Base-by-base conservation (phyloP, 2,329 filamentous ascomycete species). In the Fusarium equiseti region DNA sequence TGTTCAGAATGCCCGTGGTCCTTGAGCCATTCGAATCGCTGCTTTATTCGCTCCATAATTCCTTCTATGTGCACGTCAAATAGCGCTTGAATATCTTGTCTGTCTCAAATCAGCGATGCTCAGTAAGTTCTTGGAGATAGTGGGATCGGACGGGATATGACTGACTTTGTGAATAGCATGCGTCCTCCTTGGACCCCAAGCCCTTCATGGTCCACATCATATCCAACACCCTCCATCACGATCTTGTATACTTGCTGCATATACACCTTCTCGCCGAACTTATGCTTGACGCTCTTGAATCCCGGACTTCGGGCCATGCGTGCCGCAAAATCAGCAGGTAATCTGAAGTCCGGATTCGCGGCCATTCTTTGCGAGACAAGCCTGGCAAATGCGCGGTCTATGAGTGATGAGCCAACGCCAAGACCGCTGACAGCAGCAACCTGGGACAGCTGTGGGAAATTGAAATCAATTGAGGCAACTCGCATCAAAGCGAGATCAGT, bases 251-350 rank as follows among this genome's bases (percentile, higher is more conserved):
- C 71, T 1, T 77, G 71, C 16, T 81, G 79, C 71, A 81, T 80
- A 22, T 81, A 83, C 1, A 81, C 82, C 15, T 73, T 79, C 59
- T 85, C 81, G 4, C 83, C 84, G 69, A 86, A 85, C 66, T 80
- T 81, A 60, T 81, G 79, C 57, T 81, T 81, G 10, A 79, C 69
- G 6, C 76, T 81, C 53, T 75, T 77, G 57, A 82, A 83, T 15
- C 79, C 78, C 8, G 81, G 78, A 22, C 81, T 79, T 51, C 77
- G 78, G 11, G 79, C 77, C 72, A 85, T 77, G 2, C 78, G 75
- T 10, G 77, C 63, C 3, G 81, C 78, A 51, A 78, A 78, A 64
- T 83, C 77, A 0, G 72, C 73, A 0, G 82, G 82, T 3, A 85
- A 76, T 12, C 73, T 70, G 4, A 81, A 71, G 6, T 83, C 80